Percentiles rank a stretch among this genome's conserved stretches.
These are phyloP conservation scores for Suhomyces bolitotheri DNA, from an alignment of 1,139 yeast species.

Conservation along the genomic window DNA sequence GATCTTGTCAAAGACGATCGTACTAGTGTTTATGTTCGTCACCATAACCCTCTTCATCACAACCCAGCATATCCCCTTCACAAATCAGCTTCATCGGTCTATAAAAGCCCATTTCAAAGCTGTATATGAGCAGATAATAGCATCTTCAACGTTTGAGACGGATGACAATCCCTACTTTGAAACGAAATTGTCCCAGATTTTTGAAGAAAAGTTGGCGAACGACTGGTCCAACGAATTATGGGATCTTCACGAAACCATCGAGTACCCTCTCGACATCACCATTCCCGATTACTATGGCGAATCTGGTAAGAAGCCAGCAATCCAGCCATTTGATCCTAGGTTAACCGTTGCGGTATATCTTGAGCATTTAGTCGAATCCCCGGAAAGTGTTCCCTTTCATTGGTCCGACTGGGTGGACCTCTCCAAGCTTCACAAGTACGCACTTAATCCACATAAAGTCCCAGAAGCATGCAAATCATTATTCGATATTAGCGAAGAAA, in stretches of 20 bases:
- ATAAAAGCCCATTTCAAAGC: slow-evolving; percentile 4
- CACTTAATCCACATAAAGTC: slow-evolving; percentile 18
- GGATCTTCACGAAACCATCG: slow-evolving; percentile 22
- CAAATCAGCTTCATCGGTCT: slow-evolving; percentile 4
- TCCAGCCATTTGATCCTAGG: slow-evolving; percentile 27
- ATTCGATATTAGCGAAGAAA: slow-evolving; percentile 21
- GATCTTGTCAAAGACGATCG: slow-evolving; percentile 4
- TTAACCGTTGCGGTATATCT: slow-evolving; percentile 23
- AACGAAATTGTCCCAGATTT: slow-evolving; percentile 1
- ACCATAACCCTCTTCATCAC: slow-evolving; percentile 2
- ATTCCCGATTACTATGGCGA: slow-evolving; percentile 11
- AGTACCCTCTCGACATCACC: slow-evolving; percentile 4
- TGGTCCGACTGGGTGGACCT: slow-evolving; percentile 49
- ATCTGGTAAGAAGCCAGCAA: slow-evolving; percentile 12
- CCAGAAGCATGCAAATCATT: slow-evolving; percentile 21
- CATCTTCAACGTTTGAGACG: slow-evolving; percentile 3
- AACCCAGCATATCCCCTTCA: slow-evolving; percentile 1
- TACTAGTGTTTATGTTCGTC: slow-evolving; percentile 2
- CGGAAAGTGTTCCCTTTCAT: slow-evolving; percentile 32
- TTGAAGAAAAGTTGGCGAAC: slow-evolving; percentile 7
- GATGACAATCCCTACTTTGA: slow-evolving; percentile 11
- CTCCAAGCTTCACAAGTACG: slow-evolving; percentile 27
- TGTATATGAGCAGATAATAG: slow-evolving; percentile 4
- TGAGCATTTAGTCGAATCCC: slow-evolving; percentile 15
- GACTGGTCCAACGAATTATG: slow-evolving; percentile 29